Evolutionary conservation across 805 yeast species (phyloP).

Genomic region (Sugiyamaella smithiae): DNA sequence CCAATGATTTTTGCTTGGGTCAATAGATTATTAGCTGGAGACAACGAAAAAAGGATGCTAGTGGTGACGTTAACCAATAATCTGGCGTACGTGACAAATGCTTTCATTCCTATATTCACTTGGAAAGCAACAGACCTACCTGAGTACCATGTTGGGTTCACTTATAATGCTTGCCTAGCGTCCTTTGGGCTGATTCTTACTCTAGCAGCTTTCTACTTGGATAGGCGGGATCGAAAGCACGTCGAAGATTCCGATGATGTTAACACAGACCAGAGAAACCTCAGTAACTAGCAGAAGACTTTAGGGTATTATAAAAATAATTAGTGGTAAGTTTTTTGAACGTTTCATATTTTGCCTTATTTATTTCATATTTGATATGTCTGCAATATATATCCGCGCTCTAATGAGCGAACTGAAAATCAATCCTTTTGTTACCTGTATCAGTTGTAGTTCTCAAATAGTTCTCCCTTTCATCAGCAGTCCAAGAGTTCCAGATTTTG

Average conservation of each 20-base stretch:
- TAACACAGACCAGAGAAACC: neutral
- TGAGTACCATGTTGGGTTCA: conserved; percentile 39
- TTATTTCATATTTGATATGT: no score
- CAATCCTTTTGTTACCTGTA: conserved; percentile 57
- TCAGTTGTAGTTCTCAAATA: conserved; percentile 49
- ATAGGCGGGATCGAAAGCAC: conserved; percentile 1
- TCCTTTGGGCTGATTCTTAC: conserved; percentile 36
- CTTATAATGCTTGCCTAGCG: conserved; percentile 38
- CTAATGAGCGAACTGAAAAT: conserved; percentile 43
- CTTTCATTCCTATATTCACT: conserved; percentile 43
- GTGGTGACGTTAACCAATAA: conserved; percentile 43
- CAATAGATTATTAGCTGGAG: conserved; percentile 44
- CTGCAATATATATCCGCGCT: no score
- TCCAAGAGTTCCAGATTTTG: conserved; percentile 49
- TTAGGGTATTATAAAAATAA: no score
- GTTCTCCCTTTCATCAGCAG: conserved; percentile 46
- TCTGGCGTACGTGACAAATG: conserved; percentile 41
- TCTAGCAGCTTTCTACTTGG: conserved; percentile 37
- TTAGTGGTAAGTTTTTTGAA: no score
- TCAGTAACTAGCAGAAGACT: no score
- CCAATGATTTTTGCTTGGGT: conserved; percentile 58
- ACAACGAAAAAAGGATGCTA: conserved; percentile 39
- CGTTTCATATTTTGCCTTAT: no score
- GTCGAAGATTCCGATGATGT: neutral
- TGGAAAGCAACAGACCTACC: conserved; percentile 42